Base-by-base conservation (phyloP, 441 rosid genomes). In the Breynia disticha region DNA sequence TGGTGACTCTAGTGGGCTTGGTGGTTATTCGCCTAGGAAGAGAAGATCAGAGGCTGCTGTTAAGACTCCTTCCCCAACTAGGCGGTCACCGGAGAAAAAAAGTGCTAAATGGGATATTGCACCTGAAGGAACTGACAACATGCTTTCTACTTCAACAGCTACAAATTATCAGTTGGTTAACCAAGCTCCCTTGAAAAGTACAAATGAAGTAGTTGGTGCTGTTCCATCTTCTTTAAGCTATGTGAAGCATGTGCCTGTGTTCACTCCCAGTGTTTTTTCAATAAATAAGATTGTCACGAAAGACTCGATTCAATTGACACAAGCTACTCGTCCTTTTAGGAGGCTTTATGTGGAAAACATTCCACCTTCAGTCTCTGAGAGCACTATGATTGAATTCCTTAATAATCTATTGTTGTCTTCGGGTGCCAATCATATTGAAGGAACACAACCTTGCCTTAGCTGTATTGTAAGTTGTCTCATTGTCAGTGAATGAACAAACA, bases 1-100 rank as follows among this genome's bases (percentile, higher is more conserved):
- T 59, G 70, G 67, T 63, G 70, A 71, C 57, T 60, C 65, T 18
- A 91, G 97, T 68, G 82, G 91, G 50, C 86, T 91, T 59, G 95
- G 96, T 61, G 95, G 96, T 55, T 88, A 88, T 72, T 88, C 95
- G 16, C 97, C 98, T 19, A 81, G 94, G 69, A 88, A 84, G 77
- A 84, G 91, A 64, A 88, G 76, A 71, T 72, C 70, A 49, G 85
- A 81, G 56, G 72, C 74, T 45, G 75, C 79, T 71, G 67, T 55
- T 60, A 84, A 76, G 83, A 81, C 82, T 53, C 85, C 84, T 59
- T 82, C 96, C 43, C 95, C 91, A 39, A 44, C 74, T 61, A 82
- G 73, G 61, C 80, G 61, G 46, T 76, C 90, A n/a, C 80, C 88
- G 13, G 94, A 82, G 73, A 86, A 83, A 72, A 84, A 76, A 72